Base-by-base conservation (phyloP, 2,329 filamentous ascomycete genomes). In the Colletotrichum tabaci region DNA sequence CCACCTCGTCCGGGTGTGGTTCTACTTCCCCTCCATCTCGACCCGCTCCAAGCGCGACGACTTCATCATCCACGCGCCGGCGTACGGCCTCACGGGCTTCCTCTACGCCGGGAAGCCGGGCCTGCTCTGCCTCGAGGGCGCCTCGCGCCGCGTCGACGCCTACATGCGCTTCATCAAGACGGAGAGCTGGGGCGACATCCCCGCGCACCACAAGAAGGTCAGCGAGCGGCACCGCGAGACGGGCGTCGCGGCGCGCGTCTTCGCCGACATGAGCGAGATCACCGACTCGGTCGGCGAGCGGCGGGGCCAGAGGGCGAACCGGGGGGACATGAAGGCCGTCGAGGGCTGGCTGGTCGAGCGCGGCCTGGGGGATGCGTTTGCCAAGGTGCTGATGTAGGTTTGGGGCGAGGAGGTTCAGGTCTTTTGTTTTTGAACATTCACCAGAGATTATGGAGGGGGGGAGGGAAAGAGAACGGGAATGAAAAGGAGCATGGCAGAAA, bases 131-230 rank as follows among this genome's bases (percentile, higher is more conserved):
- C 79, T 89, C 0, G 87, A 89, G 76, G 87, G 87, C 10, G 77
- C 65, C 0, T 86, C 87, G 0, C 60, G 75, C 9, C 77, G 81
- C 35, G 84, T 91, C 2, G 88, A 91, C 67, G 85, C 84, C 12
- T 91, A 89, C 74, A 91, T 91, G 89, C 86, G 83, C 38, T 90
- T 88, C 67, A 90, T 91, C 80, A 90, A 90, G 79, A 90, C 88
- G 7, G 86, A 90, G 74, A 89, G 87, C 64, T 91, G 89, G 89
- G 86, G 88, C 0, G 89, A 91, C 77, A 90, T 91, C 7, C 89
- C 89, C 0, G 83, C 87, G 21, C 84, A 89, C 68, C 89, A 91
- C 73, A 91, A 91, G 74, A 91, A 91, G 74, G 88, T 91, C 47
- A 89, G 86, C 76, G 89, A 91, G 80, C 78, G 86, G 12, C 84